Conservation (phyloP, 2,329 filamentous ascomycete species). For the Venturia oleaginea region DNA sequence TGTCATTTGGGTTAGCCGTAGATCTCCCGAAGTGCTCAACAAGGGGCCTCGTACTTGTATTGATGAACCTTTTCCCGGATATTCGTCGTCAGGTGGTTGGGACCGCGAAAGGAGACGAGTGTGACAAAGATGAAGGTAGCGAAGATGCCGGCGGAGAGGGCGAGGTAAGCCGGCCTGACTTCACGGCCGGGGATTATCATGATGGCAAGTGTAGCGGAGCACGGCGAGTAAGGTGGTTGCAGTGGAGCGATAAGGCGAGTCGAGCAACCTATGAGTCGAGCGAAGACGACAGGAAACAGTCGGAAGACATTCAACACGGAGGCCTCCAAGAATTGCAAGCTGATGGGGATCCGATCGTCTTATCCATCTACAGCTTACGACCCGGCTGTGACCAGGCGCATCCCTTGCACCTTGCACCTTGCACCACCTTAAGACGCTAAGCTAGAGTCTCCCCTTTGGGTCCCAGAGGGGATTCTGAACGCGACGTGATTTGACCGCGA, state of each 20-base stretch:
- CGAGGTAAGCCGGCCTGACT: constrained; percentile 2
- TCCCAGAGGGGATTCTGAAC: background rate
- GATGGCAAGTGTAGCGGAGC: background rate
- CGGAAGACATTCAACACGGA: constrained; percentile 4
- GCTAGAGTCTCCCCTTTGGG: background rate
- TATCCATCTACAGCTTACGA: background rate
- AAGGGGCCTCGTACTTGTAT: background rate
- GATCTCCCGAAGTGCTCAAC: background rate
- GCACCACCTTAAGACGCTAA: background rate
- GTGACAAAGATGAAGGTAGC: constrained; percentile 6
- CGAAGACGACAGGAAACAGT: background rate
- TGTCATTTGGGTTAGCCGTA: background rate
- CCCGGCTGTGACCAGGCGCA: background rate
- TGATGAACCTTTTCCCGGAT: background rate
- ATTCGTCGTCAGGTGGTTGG: background rate
- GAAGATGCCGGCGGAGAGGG: background rate
- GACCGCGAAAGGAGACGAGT: background rate
- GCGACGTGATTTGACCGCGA: too few species aligned
- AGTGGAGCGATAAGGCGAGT: background rate
- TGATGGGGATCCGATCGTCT: constrained; percentile 1
- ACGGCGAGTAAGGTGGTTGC: background rate
- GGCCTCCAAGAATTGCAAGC: background rate
- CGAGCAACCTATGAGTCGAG: background rate
- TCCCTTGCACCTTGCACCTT: too few species aligned
- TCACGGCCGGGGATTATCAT: background rate